Base-by-base conservation (phyloP, 148 eudicot species). In the Drosera capensis region DNA sequence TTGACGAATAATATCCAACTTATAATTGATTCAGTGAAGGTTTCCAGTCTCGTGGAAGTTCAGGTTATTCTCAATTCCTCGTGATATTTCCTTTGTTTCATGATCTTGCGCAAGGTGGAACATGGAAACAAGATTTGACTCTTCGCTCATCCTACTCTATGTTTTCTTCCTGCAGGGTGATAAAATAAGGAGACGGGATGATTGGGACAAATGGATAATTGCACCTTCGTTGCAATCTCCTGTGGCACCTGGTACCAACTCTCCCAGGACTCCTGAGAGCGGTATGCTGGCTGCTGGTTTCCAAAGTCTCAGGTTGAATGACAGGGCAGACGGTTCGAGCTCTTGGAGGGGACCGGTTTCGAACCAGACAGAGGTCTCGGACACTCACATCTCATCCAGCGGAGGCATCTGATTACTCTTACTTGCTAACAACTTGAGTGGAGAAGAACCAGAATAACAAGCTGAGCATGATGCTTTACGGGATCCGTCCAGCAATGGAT, bases 171-270 rank as follows among this genome's bases (percentile, higher is more conserved):
- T 74, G 58, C 70, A 84, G 95, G 80, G 67, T 43, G 85, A 77
- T 30, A 84, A 65, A 62, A 68, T 84, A 46, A 63, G 95, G 67
- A 68, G 34, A 59, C 74, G 79, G 52, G 67, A 46, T 54, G 81
- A 84, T 50, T 84, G 90, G 90, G 30, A 7, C 46, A 65, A 44
- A 52, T 84, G 95, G 95, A 35, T 77, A 52, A 69, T 80, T 59
- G 73, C 94, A 31, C 57, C 74, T 26, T 29, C 70, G 44, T 56
- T 53, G 24, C 74, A 68, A 44, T 12, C 36, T 48, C 56, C 70
- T 3, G 22, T 38, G 25, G 40, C 56, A 7, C 54, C 74, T 22
- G 63, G 66, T 36, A 58, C 68, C 22, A 71, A 54, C 23, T 59
- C 82, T 23, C 51, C 68, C 6, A 8, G 35, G 47, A 19, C 11